These are phyloP conservation scores for Kodamaea leandrae DNA, from an alignment of 805 yeast genomes.

Conservation along the genomic window DNA sequence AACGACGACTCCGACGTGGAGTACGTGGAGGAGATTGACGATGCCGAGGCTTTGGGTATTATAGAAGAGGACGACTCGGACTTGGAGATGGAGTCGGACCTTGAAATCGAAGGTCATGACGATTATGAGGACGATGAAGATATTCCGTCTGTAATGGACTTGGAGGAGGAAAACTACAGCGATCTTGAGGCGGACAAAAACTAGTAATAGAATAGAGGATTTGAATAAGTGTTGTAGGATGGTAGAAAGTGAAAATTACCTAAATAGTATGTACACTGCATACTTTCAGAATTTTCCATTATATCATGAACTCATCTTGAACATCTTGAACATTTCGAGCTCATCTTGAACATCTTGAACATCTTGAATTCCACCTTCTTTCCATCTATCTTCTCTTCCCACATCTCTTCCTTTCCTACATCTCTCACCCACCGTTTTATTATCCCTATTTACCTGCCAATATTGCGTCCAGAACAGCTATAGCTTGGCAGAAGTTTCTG, in stretches of 20 bases:
- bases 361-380: no score
- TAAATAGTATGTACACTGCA: neutral
- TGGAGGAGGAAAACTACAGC: constrained; percentile 22
- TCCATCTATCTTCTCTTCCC: no score
- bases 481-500: neutral
- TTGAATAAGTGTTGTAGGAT: neutral
- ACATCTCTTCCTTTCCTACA: no score
- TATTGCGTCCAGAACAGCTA: neutral
- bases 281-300: no score
- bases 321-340: no score
- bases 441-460: no score
- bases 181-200: constrained; percentile 18
- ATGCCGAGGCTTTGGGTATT: constrained; percentile 31
- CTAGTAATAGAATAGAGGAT: constrained; percentile 10
- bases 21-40: constrained; percentile 67
- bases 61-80: constrained; percentile 17
- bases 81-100: constrained; percentile 15
- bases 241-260: neutral
- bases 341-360: no score
- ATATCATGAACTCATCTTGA: no score
- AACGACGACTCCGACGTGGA: constrained; percentile 56
- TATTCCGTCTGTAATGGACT: constrained; percentile 13
- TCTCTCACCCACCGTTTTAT: no score
- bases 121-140: constrained; percentile 19
- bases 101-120: constrained; percentile 15